phyloP scores from a whole-genome alignment of 108 stramenopile genomes.

The Skeletonema grethae region DNA sequence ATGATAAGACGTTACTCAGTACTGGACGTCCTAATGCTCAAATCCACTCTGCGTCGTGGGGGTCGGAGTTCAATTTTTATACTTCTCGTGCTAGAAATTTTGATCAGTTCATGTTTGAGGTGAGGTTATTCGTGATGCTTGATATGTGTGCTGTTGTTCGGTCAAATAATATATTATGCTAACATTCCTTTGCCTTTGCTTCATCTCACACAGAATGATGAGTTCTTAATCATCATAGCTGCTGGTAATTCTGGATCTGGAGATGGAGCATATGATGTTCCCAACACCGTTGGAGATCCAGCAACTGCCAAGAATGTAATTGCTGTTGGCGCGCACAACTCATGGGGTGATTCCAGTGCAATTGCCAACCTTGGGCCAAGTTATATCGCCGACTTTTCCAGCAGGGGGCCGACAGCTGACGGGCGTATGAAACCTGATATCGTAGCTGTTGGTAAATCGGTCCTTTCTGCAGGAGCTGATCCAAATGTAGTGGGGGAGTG shows the following conservation, averaged over 20 bases:
- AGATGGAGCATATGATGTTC: constrained; percentile 11
- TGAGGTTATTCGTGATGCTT: not conserved
- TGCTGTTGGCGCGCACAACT: constrained; percentile 30
- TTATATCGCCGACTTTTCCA: constrained; percentile 43
- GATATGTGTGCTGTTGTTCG: not conserved
- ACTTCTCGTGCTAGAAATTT: constrained; percentile 33
- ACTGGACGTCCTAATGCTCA: constrained; percentile 24
- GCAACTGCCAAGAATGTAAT: constrained; percentile 46
- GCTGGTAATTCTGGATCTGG: constrained; percentile 26
- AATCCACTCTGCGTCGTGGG: constrained; percentile 57
- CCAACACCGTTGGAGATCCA: constrained; percentile 40
- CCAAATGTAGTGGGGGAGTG: constrained; percentile 28
- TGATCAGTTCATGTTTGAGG: constrained; percentile 48
- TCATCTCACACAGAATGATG: constrained; percentile 21
- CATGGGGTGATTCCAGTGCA: constrained; percentile 3
- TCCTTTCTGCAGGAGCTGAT: constrained; percentile 59
- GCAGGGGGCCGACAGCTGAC: constrained; percentile 40
- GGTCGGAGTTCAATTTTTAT: constrained; percentile 31
- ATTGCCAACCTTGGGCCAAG: constrained; percentile 22
- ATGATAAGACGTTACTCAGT: constrained; percentile 21
- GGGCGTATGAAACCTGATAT: constrained; percentile 49
- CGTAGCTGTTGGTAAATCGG: constrained; percentile 27
- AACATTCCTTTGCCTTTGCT: not conserved
- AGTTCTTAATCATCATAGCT: constrained; percentile 39
- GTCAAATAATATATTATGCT: not conserved